phyloP scores from a whole-genome alignment of 495 filamentous ascomycete species.

The Jackrogersella minutella region DNA sequence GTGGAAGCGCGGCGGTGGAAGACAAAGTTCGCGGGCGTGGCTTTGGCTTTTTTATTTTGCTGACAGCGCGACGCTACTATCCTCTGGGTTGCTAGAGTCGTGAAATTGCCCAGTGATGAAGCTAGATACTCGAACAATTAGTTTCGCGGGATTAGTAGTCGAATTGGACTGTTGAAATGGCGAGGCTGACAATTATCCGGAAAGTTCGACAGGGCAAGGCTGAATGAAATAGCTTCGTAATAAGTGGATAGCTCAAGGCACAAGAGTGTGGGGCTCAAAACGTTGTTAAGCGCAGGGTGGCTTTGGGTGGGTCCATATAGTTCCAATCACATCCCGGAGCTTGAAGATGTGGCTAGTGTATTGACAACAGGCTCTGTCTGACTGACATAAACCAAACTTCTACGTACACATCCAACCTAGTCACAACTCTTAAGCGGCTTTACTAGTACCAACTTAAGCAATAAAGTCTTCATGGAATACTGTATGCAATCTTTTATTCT shows the following conservation, averaged over 20 bases:
- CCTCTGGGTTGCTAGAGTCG: not conserved
- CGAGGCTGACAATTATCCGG: slow-evolving; percentile 41
- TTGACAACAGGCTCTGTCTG: not conserved
- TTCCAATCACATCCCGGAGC: too few species aligned
- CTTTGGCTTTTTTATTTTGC: not conserved
- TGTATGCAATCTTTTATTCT: too few species aligned
- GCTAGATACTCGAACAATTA: slow-evolving; percentile 2
- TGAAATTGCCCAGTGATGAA: not conserved
- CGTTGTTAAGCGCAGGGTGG: not conserved
- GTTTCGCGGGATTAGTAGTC: not conserved
- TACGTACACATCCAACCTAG: too few species aligned
- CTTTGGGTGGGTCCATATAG: not conserved
- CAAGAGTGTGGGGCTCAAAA: slow-evolving; percentile 18
- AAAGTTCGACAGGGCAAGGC: slow-evolving; percentile 39
- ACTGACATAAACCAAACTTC: too few species aligned
- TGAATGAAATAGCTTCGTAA: slow-evolving; percentile 31
- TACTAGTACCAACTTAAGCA: too few species aligned
- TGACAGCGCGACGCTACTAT: not conserved
- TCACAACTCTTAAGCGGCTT: too few species aligned
- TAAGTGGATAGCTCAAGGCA: slow-evolving; percentile 26
- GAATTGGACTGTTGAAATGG: slow-evolving; percentile 12
- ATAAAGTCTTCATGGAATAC: too few species aligned
- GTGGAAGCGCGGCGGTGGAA: not conserved
- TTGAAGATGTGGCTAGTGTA: not conserved
- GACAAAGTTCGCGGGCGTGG: not conserved